Evolutionary conservation across 2,329 filamentous ascomycete genomes (phyloP).

Genomic region (Trichoderma polysporum): DNA sequence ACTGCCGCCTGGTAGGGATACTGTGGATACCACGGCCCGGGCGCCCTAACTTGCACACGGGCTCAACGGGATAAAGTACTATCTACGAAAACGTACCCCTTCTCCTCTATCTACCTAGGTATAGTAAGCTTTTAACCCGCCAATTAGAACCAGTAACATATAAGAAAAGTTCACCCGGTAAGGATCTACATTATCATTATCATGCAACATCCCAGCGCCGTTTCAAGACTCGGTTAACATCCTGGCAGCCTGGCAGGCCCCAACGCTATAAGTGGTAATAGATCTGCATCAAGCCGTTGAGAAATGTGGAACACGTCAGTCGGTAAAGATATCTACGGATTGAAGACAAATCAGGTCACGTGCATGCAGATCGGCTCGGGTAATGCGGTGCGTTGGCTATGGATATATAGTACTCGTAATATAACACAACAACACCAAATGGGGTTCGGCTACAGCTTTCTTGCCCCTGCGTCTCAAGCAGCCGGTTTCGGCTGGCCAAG

Average conservation of each 20-base stretch:
- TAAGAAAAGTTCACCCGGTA: not conserved
- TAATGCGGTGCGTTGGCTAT: not conserved
- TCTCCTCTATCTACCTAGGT: not conserved
- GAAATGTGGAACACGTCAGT: not conserved
- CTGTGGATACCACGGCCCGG: not conserved
- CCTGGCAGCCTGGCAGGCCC: not conserved
- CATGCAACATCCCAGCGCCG: not conserved
- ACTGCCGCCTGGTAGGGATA: not conserved
- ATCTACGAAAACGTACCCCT: not conserved
- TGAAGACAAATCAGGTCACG: not conserved
- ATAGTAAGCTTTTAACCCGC: too few relatives aligned
- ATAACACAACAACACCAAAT: not conserved
- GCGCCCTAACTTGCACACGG: not conserved
- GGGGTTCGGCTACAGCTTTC: not conserved
- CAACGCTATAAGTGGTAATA: not conserved
- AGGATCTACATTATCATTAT: not conserved
- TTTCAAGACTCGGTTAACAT: not conserved
- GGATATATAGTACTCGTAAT: not conserved
- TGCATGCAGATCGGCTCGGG: not conserved
- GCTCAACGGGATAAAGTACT: not conserved
- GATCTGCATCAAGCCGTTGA: not conserved
- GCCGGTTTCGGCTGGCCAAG: not conserved
- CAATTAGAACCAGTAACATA: not conserved
- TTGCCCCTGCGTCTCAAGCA: not conserved
- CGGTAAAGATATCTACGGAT: not conserved